Evolutionary conservation across 495 filamentous ascomycete species (phyloP).

Genomic region (Penicillium alfredii): DNA sequence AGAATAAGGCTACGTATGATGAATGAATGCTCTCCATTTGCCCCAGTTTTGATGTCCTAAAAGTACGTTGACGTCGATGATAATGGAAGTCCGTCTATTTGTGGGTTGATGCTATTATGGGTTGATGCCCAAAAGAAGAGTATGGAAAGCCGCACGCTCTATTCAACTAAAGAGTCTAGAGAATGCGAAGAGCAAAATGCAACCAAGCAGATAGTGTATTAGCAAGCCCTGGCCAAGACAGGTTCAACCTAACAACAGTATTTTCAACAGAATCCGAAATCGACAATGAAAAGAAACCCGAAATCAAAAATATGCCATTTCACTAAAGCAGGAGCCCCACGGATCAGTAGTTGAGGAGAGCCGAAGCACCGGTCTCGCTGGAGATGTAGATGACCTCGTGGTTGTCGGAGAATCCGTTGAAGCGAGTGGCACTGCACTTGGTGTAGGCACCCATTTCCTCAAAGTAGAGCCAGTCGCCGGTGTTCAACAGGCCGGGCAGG

Average conservation of each 20-base stretch:
- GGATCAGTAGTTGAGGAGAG: slow-evolving; percentile 56
- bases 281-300: slow-evolving; percentile 1
- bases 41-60: no score
- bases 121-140: not conserved
- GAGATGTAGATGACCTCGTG: slow-evolving; percentile 92
- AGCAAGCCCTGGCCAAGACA: not conserved
- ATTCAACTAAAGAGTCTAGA: slow-evolving; percentile 1
- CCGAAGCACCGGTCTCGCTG: slow-evolving; percentile 81
- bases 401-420: slow-evolving; percentile 95
- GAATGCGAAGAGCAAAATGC: slow-evolving; percentile 4
- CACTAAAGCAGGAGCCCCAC: not conserved
- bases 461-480: slow-evolving; percentile 97
- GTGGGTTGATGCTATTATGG: not conserved
- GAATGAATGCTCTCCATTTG: no score
- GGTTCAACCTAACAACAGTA: not conserved
- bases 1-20: no score
- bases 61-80: no score
- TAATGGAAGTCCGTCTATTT: no score
- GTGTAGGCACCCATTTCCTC: slow-evolving; percentile 99
- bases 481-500: slow-evolving; percentile 68
- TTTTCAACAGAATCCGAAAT: slow-evolving; percentile 6
- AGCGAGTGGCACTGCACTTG: slow-evolving; percentile 90
- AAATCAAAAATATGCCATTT: slow-evolving; percentile 2
- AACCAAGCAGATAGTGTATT: slow-evolving; percentile 5
- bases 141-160: no score